These are phyloP conservation scores for Boletales sp. DNA, from an alignment of 768 basidiomycete species.

Conservation along the genomic window DNA sequence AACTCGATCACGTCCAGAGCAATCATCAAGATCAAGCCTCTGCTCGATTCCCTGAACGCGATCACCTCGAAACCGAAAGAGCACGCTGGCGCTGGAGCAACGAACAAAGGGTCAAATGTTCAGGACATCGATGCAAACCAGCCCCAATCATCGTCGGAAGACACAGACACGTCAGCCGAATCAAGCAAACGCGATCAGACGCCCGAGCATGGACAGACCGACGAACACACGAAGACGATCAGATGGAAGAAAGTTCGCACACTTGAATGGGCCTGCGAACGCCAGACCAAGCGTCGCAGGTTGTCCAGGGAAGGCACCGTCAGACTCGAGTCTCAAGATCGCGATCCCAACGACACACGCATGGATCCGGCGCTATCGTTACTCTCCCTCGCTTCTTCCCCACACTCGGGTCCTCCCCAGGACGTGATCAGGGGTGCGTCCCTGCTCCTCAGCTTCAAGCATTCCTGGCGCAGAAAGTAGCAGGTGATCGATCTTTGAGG, in stretches of 20 bases:
- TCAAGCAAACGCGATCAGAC: not conserved
- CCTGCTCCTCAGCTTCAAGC: slow-evolving; percentile 27
- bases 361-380: slow-evolving; percentile 29
- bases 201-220: slow-evolving; percentile 8
- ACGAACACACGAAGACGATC: not conserved
- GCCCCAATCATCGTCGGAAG: not conserved
- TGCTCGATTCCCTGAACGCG: slow-evolving; percentile 17
- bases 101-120: not conserved
- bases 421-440: slow-evolving; percentile 29
- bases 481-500: slow-evolving; percentile 10
- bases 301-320: slow-evolving; percentile 14
- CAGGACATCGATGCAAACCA: not conserved
- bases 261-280: slow-evolving; percentile 46
- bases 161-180: slow-evolving; percentile 2
- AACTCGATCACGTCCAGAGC: slow-evolving; percentile 11
- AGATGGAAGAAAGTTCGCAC: slow-evolving; percentile 27
- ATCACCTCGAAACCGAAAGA: slow-evolving; percentile 9
- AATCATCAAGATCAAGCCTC: slow-evolving; percentile 20
- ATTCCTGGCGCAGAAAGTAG: slow-evolving; percentile 27
- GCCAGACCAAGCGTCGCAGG: slow-evolving; percentile 36
- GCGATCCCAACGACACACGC: slow-evolving; percentile 5
- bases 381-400: slow-evolving; percentile 24
- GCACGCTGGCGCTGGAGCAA: not conserved
- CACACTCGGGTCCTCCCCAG: slow-evolving; percentile 1
- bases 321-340: slow-evolving; percentile 15